These are phyloP conservation scores for Lathyrus oleraceus DNA, from an alignment of 306 rosid species.

Conservation along the genomic window DNA sequence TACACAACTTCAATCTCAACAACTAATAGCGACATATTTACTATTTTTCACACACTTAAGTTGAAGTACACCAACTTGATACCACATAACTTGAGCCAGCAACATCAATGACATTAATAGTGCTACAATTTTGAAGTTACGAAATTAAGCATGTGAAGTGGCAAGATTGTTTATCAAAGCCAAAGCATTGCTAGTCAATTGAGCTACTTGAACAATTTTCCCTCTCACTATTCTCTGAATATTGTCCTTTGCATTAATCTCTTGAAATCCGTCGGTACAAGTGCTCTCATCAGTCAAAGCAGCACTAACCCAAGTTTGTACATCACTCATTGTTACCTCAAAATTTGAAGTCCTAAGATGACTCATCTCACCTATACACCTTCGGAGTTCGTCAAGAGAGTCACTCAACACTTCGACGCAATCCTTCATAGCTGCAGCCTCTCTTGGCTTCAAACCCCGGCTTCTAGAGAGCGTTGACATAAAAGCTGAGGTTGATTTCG, in stretches of 20 bases:
- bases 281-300: slow-evolving; percentile 74
- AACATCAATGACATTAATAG: neutral
- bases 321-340: slow-evolving; percentile 47
- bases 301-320: slow-evolving; percentile 80
- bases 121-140: neutral
- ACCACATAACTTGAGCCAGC: neutral
- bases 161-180: slow-evolving; percentile 71
- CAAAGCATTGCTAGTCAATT: slow-evolving; percentile 74
- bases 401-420: slow-evolving; percentile 67
- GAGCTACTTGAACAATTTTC: slow-evolving; percentile 45
- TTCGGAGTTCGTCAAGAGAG: slow-evolving; percentile 53
- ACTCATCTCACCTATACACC: slow-evolving; percentile 58
- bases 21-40: neutral
- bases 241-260: slow-evolving; percentile 14
- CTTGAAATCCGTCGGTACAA: slow-evolving; percentile 65
- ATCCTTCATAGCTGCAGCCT: slow-evolving; percentile 62
- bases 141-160: slow-evolving; percentile 19
- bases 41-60: neutral
- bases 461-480: slow-evolving; percentile 42
- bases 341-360: slow-evolving; percentile 34
- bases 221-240: slow-evolving; percentile 47
- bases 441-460: slow-evolving; percentile 44
- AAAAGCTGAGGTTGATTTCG: slow-evolving; percentile 44
- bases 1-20: neutral
- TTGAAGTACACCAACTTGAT: neutral